These are phyloP conservation scores for Aspergillus sp. DNA, from an alignment of 2,329 filamentous ascomycete species.

Conservation along the genomic window DNA sequence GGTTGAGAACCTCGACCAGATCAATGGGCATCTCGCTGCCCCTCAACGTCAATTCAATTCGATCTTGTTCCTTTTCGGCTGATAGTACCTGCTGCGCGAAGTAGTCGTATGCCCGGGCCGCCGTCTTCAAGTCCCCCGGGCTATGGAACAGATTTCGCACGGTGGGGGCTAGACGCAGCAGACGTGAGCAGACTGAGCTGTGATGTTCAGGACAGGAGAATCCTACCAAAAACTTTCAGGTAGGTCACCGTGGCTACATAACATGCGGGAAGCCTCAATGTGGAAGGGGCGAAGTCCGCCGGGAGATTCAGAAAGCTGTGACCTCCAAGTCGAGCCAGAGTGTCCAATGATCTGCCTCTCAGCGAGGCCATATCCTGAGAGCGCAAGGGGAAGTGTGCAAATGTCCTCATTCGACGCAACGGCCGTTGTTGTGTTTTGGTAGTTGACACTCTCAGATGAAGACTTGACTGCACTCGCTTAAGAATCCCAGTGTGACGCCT, in stretches of 20 bases:
- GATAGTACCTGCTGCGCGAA: constrained; percentile 41
- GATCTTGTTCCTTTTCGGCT: constrained; percentile 33
- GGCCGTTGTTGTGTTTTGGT: constrained; percentile 18
- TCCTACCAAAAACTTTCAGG: constrained; percentile 37
- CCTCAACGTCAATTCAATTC: constrained; percentile 36
- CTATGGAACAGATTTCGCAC: constrained; percentile 36
- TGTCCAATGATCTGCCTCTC: constrained; percentile 38
- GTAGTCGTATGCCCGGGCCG: constrained; percentile 38
- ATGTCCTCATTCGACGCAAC: constrained; percentile 41
- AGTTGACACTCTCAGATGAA: constrained; percentile 23
- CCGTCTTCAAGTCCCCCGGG: constrained; percentile 34
- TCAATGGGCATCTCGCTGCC: constrained; percentile 32
- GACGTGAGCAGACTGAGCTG: neutral
- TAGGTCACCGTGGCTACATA: constrained; percentile 43
- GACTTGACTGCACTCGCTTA: constrained; percentile 33
- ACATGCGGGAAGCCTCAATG: constrained; percentile 42
- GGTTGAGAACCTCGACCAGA: constrained; percentile 11
- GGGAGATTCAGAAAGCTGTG: constrained; percentile 40
- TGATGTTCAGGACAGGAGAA: neutral
- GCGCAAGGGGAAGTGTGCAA: constrained; percentile 31
- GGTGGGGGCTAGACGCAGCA: constrained; percentile 24
- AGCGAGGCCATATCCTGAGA: constrained; percentile 33
- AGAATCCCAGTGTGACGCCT: constrained; percentile 24
- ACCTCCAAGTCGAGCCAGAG: constrained; percentile 45
- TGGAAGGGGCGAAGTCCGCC: constrained; percentile 36